Conservation (phyloP, 78 protist genomes). For the Tieghemostelium lacteum region DNA sequence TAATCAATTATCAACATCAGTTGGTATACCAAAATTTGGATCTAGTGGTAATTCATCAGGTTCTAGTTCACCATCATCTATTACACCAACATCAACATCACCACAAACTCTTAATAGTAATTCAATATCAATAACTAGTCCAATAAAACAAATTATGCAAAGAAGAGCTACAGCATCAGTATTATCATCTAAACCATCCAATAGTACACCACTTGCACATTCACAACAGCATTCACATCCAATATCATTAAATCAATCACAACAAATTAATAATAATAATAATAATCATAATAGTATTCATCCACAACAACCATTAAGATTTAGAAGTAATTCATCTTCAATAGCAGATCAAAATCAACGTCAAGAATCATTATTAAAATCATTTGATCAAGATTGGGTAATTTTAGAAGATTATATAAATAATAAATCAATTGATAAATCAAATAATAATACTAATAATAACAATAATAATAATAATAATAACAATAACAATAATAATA, state of each 20-base stretch:
- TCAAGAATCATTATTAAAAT: slow-evolving; percentile 14
- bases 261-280: neutral
- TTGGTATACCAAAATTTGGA: neutral
- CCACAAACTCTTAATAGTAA: slow-evolving; percentile 7
- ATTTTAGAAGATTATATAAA: slow-evolving; percentile 48
- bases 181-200: neutral
- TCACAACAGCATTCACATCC: too few relatives aligned
- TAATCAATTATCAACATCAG: too few relatives aligned
- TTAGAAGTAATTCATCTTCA: slow-evolving; percentile 68
- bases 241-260: neutral
- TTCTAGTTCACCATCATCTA: slow-evolving; percentile 4
- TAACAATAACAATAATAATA: neutral
- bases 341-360: slow-evolving; percentile 57
- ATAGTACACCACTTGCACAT: neutral
- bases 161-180: slow-evolving; percentile 64
- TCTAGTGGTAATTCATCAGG: slow-evolving; percentile 10
- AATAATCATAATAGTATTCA: neutral
- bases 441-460: neutral
- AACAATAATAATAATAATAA: neutral
- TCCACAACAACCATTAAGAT: neutral
- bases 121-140: neutral
- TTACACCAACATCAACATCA: slow-evolving; percentile 39
- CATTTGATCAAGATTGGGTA: slow-evolving; percentile 59
- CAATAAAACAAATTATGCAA: slow-evolving; percentile 9
- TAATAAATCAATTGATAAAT: neutral